Evolutionary conservation across 306 rosid genomes (phyloP), one percentile per base, ranked within the genome.

Genomic region (Begonia masoniana): DNA sequence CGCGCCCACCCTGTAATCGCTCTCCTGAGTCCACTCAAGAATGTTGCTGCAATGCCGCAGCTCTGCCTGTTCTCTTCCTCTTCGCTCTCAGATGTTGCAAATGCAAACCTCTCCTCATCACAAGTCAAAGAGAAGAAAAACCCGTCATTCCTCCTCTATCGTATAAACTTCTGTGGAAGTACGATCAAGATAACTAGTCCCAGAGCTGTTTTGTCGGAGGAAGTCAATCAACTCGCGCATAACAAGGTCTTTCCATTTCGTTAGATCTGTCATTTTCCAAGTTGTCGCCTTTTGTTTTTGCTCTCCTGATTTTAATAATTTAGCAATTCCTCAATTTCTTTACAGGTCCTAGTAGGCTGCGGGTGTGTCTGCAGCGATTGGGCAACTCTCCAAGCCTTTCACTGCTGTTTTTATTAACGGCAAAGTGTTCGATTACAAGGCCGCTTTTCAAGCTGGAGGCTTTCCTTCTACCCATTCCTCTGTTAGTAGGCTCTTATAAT

Each of bases 401-500:
- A 63, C 82, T 60, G 76, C 84, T 61, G 79, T 80, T 26, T 15
- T 85, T 43, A 66, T 85, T 4, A 76, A 89, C 39, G 82, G 94
- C 21, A 82, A 77, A 63, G 78, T 74, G 26, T 82, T 89, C 57
- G 84, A 85, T 77, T 4, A 85, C 71, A 89, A 73, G 64, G 55
- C 80, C 1, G 2, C 58, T 62, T 0, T 76, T 74, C 85, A 76
- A 56, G 80, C 95, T 19, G 97, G 95, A 58, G 97, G 97, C 43
- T 89, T 89, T 65, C 95, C 97, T 50, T 89, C 97, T 4, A 64
- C 94, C 13, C 97, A 89, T 71, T 82, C 97, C 62, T 85, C 97
- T 47, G 97, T 89, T 82, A 67, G 83, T 17, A 14, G 55, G 43
- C 45, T 12, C 16, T 62, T 10, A 5, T 52, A 26, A 15, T 53